Base-by-base conservation (phyloP, 176 grass and related monocot species). In the Saccharum spontaneum region DNA sequence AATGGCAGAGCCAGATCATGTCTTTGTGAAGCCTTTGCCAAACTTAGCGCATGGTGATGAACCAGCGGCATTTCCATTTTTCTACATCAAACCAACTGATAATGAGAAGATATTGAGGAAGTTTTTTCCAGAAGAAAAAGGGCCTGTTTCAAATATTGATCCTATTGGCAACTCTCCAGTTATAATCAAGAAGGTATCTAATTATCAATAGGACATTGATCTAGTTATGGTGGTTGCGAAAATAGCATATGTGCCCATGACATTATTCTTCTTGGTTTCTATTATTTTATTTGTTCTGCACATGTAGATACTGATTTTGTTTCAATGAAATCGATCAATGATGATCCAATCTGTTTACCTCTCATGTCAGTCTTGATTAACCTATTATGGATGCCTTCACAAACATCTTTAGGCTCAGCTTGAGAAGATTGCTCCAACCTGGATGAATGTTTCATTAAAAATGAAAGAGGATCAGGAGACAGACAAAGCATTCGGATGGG, bases 1-100 rank as follows among this genome's bases (percentile, higher is more conserved):
- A 76, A 99, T 99, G 97, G 97, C 97, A 1, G 97, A 99, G 81
- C 97, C 97, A n/a, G 97, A 99, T 91, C 97, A 99, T 61, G 16
- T 99, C 24, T 99, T 95, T 88, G 92, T 96, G 70, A 99, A 83
- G 84, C 97, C 97, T 87, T 76, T 99, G 79, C 97, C 97, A 40
- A 99, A 99, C 68, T 92, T 99, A 84, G 86, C 94, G 23, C 86
- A 71, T 69, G 94, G 90, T 8, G 83, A 92, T 15, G 61, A 92
- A 67, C 97, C 97, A 60, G 90, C 91, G 0, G 97, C 90, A 9
- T 99, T 96, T 86, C 84, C 91, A 0, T 99, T 99, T 71, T 99
- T 99, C 85, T 99, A 99, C 79, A 96, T 96, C 88, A 94, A 85
- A 77, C 97, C 97, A 67, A 80, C 90, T 36, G 88, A 99, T 82